Base-by-base conservation (phyloP, 352 stramenopile genomes). In the Globisporangium cylindrosporum region DNA sequence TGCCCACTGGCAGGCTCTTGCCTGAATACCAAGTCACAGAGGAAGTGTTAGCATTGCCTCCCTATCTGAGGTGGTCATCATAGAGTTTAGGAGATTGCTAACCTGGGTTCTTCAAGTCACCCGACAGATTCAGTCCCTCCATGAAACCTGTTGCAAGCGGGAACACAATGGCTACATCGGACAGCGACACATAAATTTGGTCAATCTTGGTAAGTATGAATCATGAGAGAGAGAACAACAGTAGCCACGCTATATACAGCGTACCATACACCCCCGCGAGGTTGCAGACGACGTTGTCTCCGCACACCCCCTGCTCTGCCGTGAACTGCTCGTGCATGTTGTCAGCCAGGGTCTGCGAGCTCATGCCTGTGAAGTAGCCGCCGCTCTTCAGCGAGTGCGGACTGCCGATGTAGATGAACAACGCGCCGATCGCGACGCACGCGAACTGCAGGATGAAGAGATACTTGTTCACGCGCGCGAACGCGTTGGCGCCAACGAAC, bases 91-190 rank as follows among this genome's bases (percentile, higher is more conserved):
- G 7, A 36, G 22, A 29, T n/a, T 24, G 65, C 57, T 20, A 59
- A 83, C 84, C 84, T 49, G 87, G 84, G 67, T 92, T 78, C 58
- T 90, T 83, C 18, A 95, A 67, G 64, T 95, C 87, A 34, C 87
- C 87, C 0, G 78, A 90, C n/a, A 95, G 68, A 61, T 95, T 95
- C 2, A 91, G 72, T 14, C 87, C 87, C 70, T 92, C 87, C 84
- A 93, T 93, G 62, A 94, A 92, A 5, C 88, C 88, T 8, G 88
- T 96, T 22, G 89, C 81, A 6, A 91, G 81, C 41, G 86, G 86
- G 61, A 95, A 96, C 48, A 95, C 81, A 46, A 96, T 86, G 7
- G 75, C 80, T 85, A 32, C 22, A 66, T 12, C 18, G 38, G 18
- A 73, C 62, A 68, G 53, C 15, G 6, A 60, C 24, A 61, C 27